A percentile compares a stretch with the other conserved stretches of the same genome.
These are phyloP conservation scores for Rhizophora mangle DNA, from an alignment of 345 rosid genomes.

Conservation along the genomic window DNA sequence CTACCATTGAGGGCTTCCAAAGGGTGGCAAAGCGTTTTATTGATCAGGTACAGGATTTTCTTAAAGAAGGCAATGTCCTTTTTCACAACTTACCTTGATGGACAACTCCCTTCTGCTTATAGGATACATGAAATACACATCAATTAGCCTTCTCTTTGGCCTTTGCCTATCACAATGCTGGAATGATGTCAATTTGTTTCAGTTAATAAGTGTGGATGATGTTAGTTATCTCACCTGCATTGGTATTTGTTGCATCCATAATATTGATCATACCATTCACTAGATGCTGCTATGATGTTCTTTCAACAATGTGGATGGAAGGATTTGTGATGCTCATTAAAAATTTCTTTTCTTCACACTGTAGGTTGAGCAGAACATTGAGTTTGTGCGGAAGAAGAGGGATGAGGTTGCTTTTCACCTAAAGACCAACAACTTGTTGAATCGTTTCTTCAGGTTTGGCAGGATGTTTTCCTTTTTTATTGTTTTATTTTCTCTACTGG, in stretches of 20 bases:
- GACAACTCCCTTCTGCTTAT: not conserved
- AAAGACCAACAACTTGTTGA: slow-evolving; percentile 70
- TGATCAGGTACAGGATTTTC: slow-evolving; percentile 52
- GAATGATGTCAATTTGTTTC: not conserved
- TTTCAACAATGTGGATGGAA: not conserved
- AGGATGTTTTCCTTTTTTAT: not conserved
- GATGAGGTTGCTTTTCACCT: slow-evolving; percentile 86
- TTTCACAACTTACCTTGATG: not conserved
- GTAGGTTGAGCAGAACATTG: slow-evolving; percentile 74
- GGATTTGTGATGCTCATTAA: not conserved
- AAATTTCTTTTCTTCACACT: slow-evolving; percentile 7
- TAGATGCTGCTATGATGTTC: not conserved
- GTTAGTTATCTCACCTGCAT: not conserved
- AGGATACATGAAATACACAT: not conserved
- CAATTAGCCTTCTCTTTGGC: not conserved
- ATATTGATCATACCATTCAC: not conserved
- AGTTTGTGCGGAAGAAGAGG: slow-evolving; percentile 71
- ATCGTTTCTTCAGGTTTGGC: slow-evolving; percentile 62
- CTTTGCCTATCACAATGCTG: not conserved
- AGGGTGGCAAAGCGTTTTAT: slow-evolving; percentile 67
- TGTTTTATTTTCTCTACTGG: not conserved
- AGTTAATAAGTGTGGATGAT: not conserved
- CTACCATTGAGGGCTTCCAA: slow-evolving; percentile 51
- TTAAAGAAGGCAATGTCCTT: not conserved
- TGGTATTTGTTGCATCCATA: not conserved